phyloP scores from a whole-genome alignment of 2,329 filamentous ascomycete species.

The Penicillium sp. region DNA sequence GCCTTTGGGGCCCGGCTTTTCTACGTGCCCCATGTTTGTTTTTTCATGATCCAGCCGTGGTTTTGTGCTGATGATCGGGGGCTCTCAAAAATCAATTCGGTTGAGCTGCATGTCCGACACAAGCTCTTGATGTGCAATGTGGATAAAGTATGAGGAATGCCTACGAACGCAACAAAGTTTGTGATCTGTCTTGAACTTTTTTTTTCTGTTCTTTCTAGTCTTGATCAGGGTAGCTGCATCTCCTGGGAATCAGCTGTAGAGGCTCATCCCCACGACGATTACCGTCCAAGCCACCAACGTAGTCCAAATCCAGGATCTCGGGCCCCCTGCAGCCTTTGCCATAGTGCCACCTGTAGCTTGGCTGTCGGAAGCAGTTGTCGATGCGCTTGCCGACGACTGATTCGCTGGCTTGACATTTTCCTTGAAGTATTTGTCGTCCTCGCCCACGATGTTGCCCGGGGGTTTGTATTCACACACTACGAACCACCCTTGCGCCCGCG shows the following conservation, averaged over 20 bases:
- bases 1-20: constrained; percentile 19
- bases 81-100: constrained; percentile 23
- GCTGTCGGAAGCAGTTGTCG: constrained; percentile 2
- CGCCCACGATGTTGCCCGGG: constrained; percentile 53
- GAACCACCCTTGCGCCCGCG: constrained; percentile 51
- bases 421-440: constrained; percentile 24
- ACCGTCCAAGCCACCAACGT: constrained; percentile 9
- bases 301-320: constrained; percentile 4
- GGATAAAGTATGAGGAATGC: constrained; percentile 27
- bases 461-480: constrained; percentile 67
- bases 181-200: constrained; percentile 1
- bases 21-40: constrained; percentile 18
- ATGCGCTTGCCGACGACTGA: constrained; percentile 12
- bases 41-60: constrained; percentile 21
- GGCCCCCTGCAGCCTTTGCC: not conserved
- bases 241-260: constrained; percentile 9
- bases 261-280: constrained; percentile 11
- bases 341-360: constrained; percentile 6
- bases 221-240: not conserved
- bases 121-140: constrained; percentile 25
- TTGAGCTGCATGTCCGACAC: constrained; percentile 17
- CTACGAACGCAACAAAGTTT: constrained; percentile 18
- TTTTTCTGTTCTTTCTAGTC: not conserved
- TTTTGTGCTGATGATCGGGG: constrained; percentile 21
- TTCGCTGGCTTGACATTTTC: constrained; percentile 23